phyloP scores from a whole-genome alignment of 2,329 filamentous ascomycete genomes.

The Apiospora marii region DNA sequence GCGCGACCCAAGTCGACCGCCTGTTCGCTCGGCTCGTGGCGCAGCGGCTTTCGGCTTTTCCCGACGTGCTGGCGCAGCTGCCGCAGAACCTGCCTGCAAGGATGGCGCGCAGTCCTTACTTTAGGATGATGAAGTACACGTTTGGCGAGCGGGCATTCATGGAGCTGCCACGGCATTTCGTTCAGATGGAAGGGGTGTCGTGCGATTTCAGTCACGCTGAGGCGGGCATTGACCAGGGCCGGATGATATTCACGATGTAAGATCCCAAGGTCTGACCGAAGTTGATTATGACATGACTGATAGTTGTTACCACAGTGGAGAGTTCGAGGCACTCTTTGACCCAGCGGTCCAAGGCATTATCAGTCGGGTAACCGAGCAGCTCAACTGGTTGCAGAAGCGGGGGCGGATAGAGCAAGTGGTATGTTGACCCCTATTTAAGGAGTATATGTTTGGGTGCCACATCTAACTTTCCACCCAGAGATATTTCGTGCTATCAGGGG shows the following conservation, averaged over 20 bases:
- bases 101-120: conserved; percentile 42
- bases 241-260: conserved; percentile 50
- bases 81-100: conserved; percentile 46
- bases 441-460: background rate
- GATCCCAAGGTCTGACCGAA: background rate
- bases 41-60: conserved; percentile 45
- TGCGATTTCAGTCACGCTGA: conserved; percentile 48
- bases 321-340: conserved; percentile 54
- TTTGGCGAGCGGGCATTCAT: conserved; percentile 55
- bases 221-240: conserved; percentile 48
- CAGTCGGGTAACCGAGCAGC: conserved; percentile 48
- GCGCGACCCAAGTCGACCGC: conserved; percentile 53
- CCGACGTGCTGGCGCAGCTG: conserved; percentile 44
- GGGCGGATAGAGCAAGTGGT: conserved; percentile 46
- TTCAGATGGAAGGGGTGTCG: conserved; percentile 53
- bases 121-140: conserved; percentile 47
- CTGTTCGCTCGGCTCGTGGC: conserved; percentile 51
- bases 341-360: conserved; percentile 50
- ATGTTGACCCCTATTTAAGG: conserved; percentile 25
- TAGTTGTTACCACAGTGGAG: conserved; percentile 40
- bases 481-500: conserved; percentile 54
- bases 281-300: background rate
- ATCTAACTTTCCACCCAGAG: conserved; percentile 39
- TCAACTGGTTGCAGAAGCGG: conserved; percentile 47
- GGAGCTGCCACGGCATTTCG: conserved; percentile 46